phyloP scores from a whole-genome alignment of 805 yeast species.

The Nakazawaea ishiwadae region DNA sequence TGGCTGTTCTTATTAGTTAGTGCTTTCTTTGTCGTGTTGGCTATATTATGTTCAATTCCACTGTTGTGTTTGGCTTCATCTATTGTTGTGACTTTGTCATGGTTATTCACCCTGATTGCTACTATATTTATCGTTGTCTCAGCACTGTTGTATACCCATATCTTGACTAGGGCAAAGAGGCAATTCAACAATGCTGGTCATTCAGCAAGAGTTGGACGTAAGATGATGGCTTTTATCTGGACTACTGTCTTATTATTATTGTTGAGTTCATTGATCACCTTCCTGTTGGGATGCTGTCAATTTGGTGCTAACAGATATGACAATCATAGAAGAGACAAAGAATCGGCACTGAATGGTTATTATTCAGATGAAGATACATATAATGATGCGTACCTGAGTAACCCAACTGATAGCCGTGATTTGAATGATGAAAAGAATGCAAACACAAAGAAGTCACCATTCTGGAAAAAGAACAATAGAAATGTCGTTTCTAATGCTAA shows the following conservation, averaged over 20 bases:
- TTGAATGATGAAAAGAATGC: background rate
- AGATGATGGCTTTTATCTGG: conserved; percentile 13
- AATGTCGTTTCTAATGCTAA: background rate
- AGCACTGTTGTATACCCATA: conserved; percentile 11
- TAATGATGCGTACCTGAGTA: conserved; percentile 1
- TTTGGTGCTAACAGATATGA: conserved; percentile 7
- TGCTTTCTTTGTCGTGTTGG: conserved; percentile 27
- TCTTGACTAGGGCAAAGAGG: conserved; percentile 1
- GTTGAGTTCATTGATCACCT: background rate
- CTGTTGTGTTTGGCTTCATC: conserved; percentile 4
- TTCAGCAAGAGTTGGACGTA: conserved; percentile 6
- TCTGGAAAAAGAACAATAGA: conserved; percentile 3
- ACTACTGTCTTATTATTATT: conserved; percentile 8
- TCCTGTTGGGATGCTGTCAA: conserved; percentile 10
- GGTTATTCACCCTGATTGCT: background rate
- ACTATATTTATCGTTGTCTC: conserved; percentile 9
- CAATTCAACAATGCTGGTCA: conserved; percentile 2
- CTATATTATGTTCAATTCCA: conserved; percentile 2
- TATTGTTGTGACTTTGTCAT: background rate
- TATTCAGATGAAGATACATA: conserved; percentile 7
- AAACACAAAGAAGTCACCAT: background rate
- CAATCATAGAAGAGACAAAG: background rate
- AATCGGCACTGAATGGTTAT: conserved; percentile 1
- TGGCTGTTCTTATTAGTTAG: conserved; percentile 61
- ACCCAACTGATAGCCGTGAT: background rate